Evolutionary conservation across 2,329 filamentous ascomycete species (phyloP), one percentile per base, ranked within the genome.

Genomic region (Calonectria hawksworthii): DNA sequence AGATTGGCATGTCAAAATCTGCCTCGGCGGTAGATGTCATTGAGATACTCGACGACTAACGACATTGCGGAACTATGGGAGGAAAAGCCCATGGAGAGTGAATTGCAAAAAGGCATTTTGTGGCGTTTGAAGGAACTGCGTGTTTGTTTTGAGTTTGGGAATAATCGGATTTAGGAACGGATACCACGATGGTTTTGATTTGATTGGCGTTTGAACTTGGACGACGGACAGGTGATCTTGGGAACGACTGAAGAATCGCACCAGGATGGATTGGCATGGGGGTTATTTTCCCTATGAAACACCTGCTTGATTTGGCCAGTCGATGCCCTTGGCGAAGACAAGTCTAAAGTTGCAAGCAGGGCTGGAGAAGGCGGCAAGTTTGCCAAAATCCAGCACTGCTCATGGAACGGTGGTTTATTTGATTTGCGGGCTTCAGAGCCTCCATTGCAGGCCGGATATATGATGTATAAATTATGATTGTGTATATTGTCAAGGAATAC

Each of bases 11-110:
- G 18, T n/a, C 73, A 50, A 75, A 75, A 52, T 64, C 80, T 51
- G 47, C 66, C n/a, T 38, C 63, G 16, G 44, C 75, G 70, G 54
- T 73, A 38, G 63, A 65, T 9, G 69, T 83, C 14, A 83, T 83
- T 63, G 82, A 83, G 71, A 83, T 83, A 64, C 66, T 80, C 69
- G 81, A 83, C 38, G 80, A 82, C 44, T 41, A 59, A 23, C 26
- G 18, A 36, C 7, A 41, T 23, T 52, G 18, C 26, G 14, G 38
- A 56, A 34, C 13, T 11, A 34, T 41, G 11, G 47, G n/a, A 32
- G 44, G 44, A 54, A n/a, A 67, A 64, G 28, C 18, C 34, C 56
- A 68, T 32, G 36, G 52, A n/a, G 50, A 44, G 18, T 38, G 34
- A 50, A 23, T 70, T 26, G 51, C 44, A 65, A 59, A 30, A 52